phyloP scores from a whole-genome alignment of 2,329 filamentous ascomycete species.

The Calcarisporium arbuscula region DNA sequence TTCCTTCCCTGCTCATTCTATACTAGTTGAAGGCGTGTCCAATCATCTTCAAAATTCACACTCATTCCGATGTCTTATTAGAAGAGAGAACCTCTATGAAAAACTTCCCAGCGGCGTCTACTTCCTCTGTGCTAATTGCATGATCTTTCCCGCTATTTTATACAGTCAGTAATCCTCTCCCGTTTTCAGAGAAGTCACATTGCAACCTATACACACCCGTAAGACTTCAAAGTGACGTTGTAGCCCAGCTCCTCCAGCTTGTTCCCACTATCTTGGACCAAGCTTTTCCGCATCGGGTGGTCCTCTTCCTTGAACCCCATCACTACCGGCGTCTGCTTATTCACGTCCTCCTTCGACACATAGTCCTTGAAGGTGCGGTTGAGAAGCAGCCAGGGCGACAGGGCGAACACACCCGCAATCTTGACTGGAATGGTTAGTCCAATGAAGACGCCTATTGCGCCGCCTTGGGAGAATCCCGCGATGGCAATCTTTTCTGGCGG shows the following conservation, averaged over 20 bases:
- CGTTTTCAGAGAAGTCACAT: too few species aligned
- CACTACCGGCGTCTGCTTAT: conserved; percentile 73
- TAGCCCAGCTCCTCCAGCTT: conserved; percentile 63
- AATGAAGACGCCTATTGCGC: conserved; percentile 73
- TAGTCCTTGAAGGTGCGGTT: conserved; percentile 34
- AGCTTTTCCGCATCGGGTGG: conserved; percentile 61
- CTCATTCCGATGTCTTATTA: too few species aligned
- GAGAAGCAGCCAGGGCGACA: conserved; percentile 78
- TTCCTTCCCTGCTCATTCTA: too few species aligned
- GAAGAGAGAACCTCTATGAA: too few species aligned
- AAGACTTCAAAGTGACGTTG: conserved; percentile 69
- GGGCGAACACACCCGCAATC: conserved; percentile 74
- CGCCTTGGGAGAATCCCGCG: conserved; percentile 78
- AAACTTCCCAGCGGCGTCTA: too few species aligned
- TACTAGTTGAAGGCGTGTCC: too few species aligned
- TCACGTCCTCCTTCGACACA: conserved; percentile 31
- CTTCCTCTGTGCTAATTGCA: too few species aligned
- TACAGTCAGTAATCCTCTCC: too few species aligned
- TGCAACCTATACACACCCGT: conserved; percentile 59
- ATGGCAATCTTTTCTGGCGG: conserved; percentile 74
- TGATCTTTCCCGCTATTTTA: too few species aligned
- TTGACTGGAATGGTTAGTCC: conserved; percentile 66
- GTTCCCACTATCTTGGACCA: conserved; percentile 63
- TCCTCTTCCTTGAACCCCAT: conserved; percentile 85
- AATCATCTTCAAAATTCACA: too few species aligned